Base-by-base conservation (phyloP, 2,329 filamentous ascomycete genomes). In the Hypocreales sp. region DNA sequence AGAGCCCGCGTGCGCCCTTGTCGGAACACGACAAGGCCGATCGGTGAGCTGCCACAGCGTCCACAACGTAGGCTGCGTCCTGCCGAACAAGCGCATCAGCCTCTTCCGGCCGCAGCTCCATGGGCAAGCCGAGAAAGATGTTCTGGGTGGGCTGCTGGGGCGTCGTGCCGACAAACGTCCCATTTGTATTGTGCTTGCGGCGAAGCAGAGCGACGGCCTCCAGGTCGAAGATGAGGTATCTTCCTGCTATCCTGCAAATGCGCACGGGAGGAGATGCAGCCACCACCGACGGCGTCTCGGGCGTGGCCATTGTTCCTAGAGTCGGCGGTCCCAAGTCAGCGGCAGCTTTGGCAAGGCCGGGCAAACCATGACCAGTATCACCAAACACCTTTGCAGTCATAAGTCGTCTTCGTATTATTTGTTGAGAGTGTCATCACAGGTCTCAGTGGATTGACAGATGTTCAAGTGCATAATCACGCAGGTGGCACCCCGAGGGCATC, bases 71-170 rank as follows among this genome's bases (percentile, higher is more conserved):
- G 22, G 74, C 87, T 40, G 73, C 69, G 32, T 70, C 72, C 40
- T 76, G 77, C 39, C 83, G 76, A 32, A 92, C 73, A 16, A 98
- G 65, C 29, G 90, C 56, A 36, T 74, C 68, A 4, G 78, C 86
- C 58, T 98, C 90, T 55, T 95, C 90, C 2, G 82, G 77, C 60
- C 90, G 81, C 24, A 98, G 63, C 58, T 94, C 79, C 15, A 95
- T 58, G 3, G 90, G 90, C 26, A 95, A 58, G 24, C 86, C 82
- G 32, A 87, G 68, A 48, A 95, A 95, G 31, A 93, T 69, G 55
- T 93, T 95, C 55, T 98, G 90, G 41, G 92, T 87, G 5, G 86
- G 84, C 31, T 83, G 77, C 53, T 95, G 86, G 2, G 90, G 87
- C 17, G 93, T 72, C 7, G 81, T 86, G 31, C 90, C 90, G 33